A percentile compares a stretch with the other conserved stretches of the same genome.
These are phyloP conservation scores for Diversispora eburnea DNA, from an alignment of 192 early-diverging fungal species.

Conservation along the genomic window DNA sequence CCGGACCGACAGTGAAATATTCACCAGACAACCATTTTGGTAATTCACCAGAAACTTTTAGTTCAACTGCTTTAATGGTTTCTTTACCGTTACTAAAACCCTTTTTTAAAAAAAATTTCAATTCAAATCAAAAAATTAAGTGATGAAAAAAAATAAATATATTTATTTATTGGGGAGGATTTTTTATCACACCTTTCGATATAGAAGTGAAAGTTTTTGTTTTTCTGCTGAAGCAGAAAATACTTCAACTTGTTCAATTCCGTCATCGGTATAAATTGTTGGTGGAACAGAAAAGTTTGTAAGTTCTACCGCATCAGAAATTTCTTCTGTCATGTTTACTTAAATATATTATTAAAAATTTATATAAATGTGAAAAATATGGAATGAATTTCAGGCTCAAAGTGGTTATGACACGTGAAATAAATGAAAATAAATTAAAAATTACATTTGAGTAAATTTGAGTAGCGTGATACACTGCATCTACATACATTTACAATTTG, in stretches of 20 bases:
- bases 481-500: too few species aligned
- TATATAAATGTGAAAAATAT: too few species aligned
- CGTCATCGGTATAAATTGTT: not conserved
- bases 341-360: too few species aligned
- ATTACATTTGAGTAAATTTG: too few species aligned
- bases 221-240: not conserved
- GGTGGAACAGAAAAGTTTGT: not conserved
- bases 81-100: constrained; percentile 17
- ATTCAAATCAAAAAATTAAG: not conserved
- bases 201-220: not conserved
- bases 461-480: too few species aligned
- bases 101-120: not conserved
- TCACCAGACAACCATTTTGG: constrained; percentile 66
- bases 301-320: too few species aligned
- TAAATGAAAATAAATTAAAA: too few species aligned
- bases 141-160: not conserved
- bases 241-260: not conserved
- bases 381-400: too few species aligned
- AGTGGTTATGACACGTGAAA: too few species aligned
- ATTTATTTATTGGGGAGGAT: not conserved
- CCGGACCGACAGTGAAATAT: constrained; percentile 64
- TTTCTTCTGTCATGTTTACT: too few species aligned
- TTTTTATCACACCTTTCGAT: not conserved
- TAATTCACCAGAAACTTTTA: constrained; percentile 54
- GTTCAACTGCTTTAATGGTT: constrained; percentile 33